Percentiles rank a stretch among this genome's conserved stretches.
phyloP scores from a whole-genome alignment of 148 eudicot genomes.

The Vaccinium vitisidaea region DNA sequence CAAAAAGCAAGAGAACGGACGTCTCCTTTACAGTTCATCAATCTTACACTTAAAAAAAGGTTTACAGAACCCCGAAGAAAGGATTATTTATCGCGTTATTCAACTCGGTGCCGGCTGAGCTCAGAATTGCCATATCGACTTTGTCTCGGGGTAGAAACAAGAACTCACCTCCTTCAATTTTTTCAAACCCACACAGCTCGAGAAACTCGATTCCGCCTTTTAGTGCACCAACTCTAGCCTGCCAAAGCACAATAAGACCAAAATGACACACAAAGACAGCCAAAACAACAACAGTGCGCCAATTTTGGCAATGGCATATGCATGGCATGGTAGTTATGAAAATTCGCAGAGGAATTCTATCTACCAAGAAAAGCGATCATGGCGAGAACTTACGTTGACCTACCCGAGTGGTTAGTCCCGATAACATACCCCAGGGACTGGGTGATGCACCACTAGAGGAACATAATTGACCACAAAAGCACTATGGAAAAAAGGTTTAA shows the following conservation, averaged over 20 bases:
- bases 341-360: no score
- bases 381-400: not conserved
- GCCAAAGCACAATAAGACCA: conserved; percentile 11
- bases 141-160: conserved; percentile 75
- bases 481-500: not conserved
- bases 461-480: not conserved
- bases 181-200: conserved; percentile 88
- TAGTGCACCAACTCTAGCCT: conserved; percentile 92
- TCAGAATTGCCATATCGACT: conserved; percentile 66
- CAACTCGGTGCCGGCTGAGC: conserved; percentile 85
- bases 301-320: not conserved
- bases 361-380: not conserved
- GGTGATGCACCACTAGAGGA: not conserved
- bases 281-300: no score
- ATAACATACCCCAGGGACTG: not conserved
- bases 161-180: conserved; percentile 83
- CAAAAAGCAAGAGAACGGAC: not conserved
- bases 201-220: conserved; percentile 92
- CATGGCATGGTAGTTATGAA: not conserved
- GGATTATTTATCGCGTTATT: conserved; percentile 91
- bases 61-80: conserved; percentile 84
- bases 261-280: not conserved
- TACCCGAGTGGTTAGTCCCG: not conserved
- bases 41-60: not conserved
- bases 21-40: conserved; percentile 5